phyloP scores from a whole-genome alignment of 208 protist species.

The Crithidia expoeki region DNA sequence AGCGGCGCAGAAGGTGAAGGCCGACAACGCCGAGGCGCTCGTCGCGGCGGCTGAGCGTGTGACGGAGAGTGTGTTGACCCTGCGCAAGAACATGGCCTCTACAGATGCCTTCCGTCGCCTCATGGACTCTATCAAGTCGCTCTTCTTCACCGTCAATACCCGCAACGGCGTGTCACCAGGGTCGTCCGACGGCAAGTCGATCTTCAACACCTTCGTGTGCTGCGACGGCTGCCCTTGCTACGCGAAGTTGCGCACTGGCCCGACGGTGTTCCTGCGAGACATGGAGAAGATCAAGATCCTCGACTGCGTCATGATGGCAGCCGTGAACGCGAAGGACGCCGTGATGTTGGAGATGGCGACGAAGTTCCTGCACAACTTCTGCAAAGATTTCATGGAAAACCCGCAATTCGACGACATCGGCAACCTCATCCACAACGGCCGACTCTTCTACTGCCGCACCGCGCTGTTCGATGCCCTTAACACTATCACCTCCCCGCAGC shows the following conservation, averaged over 20 bases:
- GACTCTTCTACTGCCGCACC: conserved; percentile 61
- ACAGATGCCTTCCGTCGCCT: conserved; percentile 41
- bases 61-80: conserved; percentile 34
- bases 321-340: conserved; percentile 59
- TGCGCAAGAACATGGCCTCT: conserved; percentile 53
- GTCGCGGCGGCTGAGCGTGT: conserved; percentile 39
- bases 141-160: conserved; percentile 68
- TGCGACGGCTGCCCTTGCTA: conserved; percentile 75
- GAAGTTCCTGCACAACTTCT: conserved; percentile 49
- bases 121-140: conserved; percentile 63
- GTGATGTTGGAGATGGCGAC: conserved; percentile 48
- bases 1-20: conserved; percentile 38
- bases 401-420: conserved; percentile 57
- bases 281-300: conserved; percentile 83
- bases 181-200: conserved; percentile 28
- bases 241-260: conserved; percentile 49
- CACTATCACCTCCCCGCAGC: conserved; percentile 32
- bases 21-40: conserved; percentile 35
- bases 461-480: conserved; percentile 65
- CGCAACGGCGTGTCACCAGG: conserved; percentile 39
- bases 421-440: conserved; percentile 71
- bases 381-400: conserved; percentile 59
- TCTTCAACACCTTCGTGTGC: conserved; percentile 75
- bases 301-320: conserved; percentile 76
- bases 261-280: conserved; percentile 71